Base-by-base conservation (phyloP, 768 basidiomycete genomes). In the Lentinula sp. region DNA sequence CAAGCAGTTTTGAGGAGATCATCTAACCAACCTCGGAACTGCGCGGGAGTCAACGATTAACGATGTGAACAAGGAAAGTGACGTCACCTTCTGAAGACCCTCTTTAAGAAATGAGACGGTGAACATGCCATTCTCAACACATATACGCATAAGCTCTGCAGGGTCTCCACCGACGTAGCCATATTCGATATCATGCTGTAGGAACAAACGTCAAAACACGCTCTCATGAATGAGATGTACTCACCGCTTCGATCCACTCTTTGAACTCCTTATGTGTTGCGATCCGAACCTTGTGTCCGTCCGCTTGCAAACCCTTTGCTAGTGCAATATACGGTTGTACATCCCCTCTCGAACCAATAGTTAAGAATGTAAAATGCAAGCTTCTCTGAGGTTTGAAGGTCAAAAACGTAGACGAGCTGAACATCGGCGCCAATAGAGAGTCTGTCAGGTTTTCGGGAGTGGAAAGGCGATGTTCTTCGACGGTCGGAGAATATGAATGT, bases 1-100 rank as follows among this genome's bases (percentile, higher is more conserved):
- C 95, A 98, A 1, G 95, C 91, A 0, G 94, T 94, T 72, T 87
- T 88, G 50, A 99, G 83, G 7, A 99, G 81, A 70, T 99, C 97
- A 69, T 99, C 97, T 42, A 98, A 77, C 96, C 96, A 98, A 9
- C 94, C 95, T 57, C 97, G 90, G 77, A 98, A 98, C 91, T 96
- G 70, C 33, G 48, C 58, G 37, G 33, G 41, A 62, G 53, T 33
- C 35, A 57, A 52, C 56, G 33, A 59, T 33, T 28, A 67, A 50
- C 32, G 51, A 41, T 59, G 41, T 42, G 41, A 9, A 48, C 51
- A 13, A 36, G 46, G 60, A 57, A 62, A 7, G 15, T 3, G 45
- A 55, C 35, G 32, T 36, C 43, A 92, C 94, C 84, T 94, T 97
- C 63, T 84, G 78, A 41, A 98, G 71, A 10, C 87, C 89, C 70